Base-by-base conservation (phyloP, 352 stramenopile species). In the Globisporangium nunn region DNA sequence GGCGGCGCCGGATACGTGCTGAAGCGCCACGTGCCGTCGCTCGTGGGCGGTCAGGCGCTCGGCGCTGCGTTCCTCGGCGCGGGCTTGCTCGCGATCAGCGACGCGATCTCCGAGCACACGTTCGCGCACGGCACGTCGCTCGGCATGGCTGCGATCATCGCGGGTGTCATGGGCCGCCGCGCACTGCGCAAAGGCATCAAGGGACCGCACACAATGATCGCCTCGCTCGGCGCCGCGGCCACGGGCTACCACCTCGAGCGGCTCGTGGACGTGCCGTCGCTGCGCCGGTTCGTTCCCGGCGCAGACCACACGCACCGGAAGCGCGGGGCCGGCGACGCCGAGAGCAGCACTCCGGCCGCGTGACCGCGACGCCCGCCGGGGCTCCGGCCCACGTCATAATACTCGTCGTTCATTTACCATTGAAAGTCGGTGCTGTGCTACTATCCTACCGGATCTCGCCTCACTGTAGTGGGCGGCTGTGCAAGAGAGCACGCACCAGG, bases 181-280 rank as follows among this genome's bases (percentile, higher is more conserved):
- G 78, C 81, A 15, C 50, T 75, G 45, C 47, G 78, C 44, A 84
- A 79, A 51, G 67, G 74, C 0, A 57, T 84, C 14, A 71, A 67
- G n/a, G 50, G 59, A 0, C 78, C 77, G 11, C 63, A 67, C 8
- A n/a, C 73, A 12, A n/a, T 87, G 15, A n/a, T 87, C 40, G 78
- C 81, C 43, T 74, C 73, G 3, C 56, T 62, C 8, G 75, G 75
- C 18, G 76, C 81, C 7, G 52, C 85, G 28, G 80, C 67, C 17
- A 69, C 78, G 5, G 81, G 81, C n/a, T 91, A 91, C 61, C 81
- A 91, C 57, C 62, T 76, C 53, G 78, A 91, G 50, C 79, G 85
- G 62, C 63, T 91, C 30, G 64, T 62, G 37, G 74, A 87, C 59
- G 75, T 75, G 30, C 77, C 78, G 8, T 70, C 54, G 50, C 74